Evolutionary conservation across 192 early-diverging fungal genomes (phyloP).

Genomic region (Coemansia sp.): DNA sequence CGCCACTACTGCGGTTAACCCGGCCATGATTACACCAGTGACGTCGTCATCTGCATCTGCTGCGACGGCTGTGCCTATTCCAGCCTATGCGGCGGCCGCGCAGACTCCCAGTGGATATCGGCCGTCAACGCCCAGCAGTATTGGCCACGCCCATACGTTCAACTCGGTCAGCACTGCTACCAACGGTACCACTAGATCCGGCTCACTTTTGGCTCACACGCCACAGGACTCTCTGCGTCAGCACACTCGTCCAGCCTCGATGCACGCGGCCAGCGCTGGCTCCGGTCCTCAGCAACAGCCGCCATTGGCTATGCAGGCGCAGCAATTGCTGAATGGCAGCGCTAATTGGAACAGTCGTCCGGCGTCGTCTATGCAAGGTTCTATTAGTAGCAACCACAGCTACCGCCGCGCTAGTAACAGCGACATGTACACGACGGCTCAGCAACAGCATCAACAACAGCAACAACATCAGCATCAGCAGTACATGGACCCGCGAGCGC

Average conservation of each 20-base stretch:
- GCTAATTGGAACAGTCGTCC: conserved; percentile 41
- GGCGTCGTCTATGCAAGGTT: conserved; percentile 44
- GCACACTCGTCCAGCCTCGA: conserved; percentile 30
- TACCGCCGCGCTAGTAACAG: conserved; percentile 52
- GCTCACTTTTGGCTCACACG: conserved; percentile 16
- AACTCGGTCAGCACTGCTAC: conserved; percentile 21
- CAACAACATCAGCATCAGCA: conserved; percentile 30
- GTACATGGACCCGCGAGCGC: conserved; percentile 20
- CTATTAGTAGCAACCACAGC: conserved; percentile 12
- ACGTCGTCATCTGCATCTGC: not conserved
- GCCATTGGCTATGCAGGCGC: conserved; percentile 11
- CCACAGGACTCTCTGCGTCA: conserved; percentile 23
- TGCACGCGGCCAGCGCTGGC: conserved; percentile 20
- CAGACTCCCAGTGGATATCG: conserved; percentile 7
- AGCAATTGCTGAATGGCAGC: conserved; percentile 18
- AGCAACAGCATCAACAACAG: conserved; percentile 20
- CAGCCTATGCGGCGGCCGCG: not conserved
- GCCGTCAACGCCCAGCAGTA: conserved; percentile 10
- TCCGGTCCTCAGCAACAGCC: not conserved
- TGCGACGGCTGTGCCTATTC: not conserved
- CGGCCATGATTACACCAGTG: not conserved
- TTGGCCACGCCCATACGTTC: conserved; percentile 19
- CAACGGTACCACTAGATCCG: conserved; percentile 31
- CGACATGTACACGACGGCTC: conserved; percentile 44
- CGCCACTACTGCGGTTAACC: not conserved